These are phyloP conservation scores for Nasturtium officinale DNA, from an alignment of 345 rosid species.

Conservation along the genomic window DNA sequence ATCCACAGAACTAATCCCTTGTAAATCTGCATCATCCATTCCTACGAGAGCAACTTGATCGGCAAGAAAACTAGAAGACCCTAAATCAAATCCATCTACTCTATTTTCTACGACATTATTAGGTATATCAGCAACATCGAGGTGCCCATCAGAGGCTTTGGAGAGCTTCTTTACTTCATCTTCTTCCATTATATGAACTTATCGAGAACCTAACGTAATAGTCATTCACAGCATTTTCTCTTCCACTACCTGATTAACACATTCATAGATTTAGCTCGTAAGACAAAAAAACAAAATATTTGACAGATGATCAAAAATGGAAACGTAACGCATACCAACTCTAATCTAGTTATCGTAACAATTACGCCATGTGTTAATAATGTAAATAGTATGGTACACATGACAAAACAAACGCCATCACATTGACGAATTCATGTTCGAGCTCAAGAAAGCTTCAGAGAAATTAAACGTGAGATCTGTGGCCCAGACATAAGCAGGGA, in stretches of 20 bases:
- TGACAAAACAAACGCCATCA: not conserved
- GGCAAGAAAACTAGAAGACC: slow-evolving; percentile 30
- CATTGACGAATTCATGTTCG: not conserved
- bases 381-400: not conserved
- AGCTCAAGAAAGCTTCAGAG: slow-evolving; percentile 4
- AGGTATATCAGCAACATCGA: slow-evolving; percentile 2
- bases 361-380: not conserved
- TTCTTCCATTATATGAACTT: slow-evolving; percentile 57
- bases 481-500: not conserved
- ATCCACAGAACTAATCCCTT: slow-evolving; percentile 46
- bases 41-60: slow-evolving; percentile 38
- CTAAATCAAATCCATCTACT: slow-evolving; percentile 44
- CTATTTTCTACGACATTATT: slow-evolving; percentile 43
- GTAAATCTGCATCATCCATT: slow-evolving; percentile 32
- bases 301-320: not conserved
- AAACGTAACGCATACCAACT: not conserved
- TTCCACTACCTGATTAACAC: slow-evolving; percentile 40
- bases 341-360: not conserved
- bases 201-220: slow-evolving; percentile 14
- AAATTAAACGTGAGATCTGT: slow-evolving; percentile 15
- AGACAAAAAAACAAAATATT: not conserved
- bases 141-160: slow-evolving; percentile 24
- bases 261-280: slow-evolving; percentile 20
- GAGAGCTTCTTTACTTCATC: slow-evolving; percentile 56
- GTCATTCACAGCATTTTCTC: slow-evolving; percentile 37